A percentile compares a stretch with the other conserved stretches of the same genome.
These are phyloP conservation scores for Hyphodiscus hymeniophilus DNA, from an alignment of 495 filamentous ascomycete genomes.

Conservation along the genomic window DNA sequence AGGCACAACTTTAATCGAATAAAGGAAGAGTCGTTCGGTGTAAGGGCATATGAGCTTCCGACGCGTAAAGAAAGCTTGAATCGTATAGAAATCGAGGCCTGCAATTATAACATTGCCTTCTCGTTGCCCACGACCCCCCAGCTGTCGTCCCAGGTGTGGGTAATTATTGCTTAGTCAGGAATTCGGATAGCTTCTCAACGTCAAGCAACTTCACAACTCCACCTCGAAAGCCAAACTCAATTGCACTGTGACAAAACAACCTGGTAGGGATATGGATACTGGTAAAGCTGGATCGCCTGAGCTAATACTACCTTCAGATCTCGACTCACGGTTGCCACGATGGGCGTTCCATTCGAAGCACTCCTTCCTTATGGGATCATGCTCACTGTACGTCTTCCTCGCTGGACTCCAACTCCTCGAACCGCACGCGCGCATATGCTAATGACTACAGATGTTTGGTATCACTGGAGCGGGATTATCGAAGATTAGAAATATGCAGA, in stretches of 20 bases:
- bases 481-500: constrained; percentile 66
- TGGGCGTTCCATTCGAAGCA: constrained; percentile 96
- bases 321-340: constrained; percentile 34
- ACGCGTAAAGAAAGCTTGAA: constrained; percentile 23
- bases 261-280: neutral
- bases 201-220: constrained; percentile 3
- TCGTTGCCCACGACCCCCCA: constrained; percentile 6
- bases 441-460: constrained; percentile 72
- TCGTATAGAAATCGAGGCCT: constrained; percentile 14
- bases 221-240: constrained; percentile 9
- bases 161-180: constrained; percentile 6
- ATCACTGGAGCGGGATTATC: constrained; percentile 69
- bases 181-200: constrained; percentile 7
- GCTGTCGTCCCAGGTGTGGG: constrained; percentile 11
- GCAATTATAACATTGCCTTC: constrained; percentile 18
- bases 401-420: constrained; percentile 5
- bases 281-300: neutral
- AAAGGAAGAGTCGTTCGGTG: constrained; percentile 11
- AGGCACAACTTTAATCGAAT: constrained; percentile 12
- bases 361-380: constrained; percentile 92
- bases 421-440: constrained; percentile 7
- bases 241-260: constrained; percentile 7
- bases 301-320: constrained; percentile 13
- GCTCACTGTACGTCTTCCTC: constrained; percentile 54
- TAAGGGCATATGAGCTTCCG: constrained; percentile 11